phyloP scores from a whole-genome alignment of 371 early-diverging fungal genomes.

The Apophysomyces sp. region DNA sequence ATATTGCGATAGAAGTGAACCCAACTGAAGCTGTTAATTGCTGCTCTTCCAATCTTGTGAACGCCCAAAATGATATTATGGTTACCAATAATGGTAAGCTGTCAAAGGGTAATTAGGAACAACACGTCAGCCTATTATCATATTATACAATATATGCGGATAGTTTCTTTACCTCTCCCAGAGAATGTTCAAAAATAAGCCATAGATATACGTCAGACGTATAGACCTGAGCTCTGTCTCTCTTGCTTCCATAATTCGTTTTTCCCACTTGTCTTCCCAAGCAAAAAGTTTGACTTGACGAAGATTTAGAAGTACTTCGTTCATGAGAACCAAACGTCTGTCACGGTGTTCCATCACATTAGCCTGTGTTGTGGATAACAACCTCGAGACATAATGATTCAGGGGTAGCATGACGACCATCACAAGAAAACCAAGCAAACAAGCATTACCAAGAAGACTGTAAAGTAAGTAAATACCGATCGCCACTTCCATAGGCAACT shows the following conservation, averaged over 20 bases:
- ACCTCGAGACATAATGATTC: slow-evolving; percentile 53
- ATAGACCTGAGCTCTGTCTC: slow-evolving; percentile 50
- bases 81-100: slow-evolving; percentile 59
- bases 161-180: slow-evolving; percentile 33
- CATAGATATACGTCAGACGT: slow-evolving; percentile 26
- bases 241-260: slow-evolving; percentile 45
- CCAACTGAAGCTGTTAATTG: slow-evolving; percentile 60
- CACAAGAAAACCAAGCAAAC: slow-evolving; percentile 64
- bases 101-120: not conserved
- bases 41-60: slow-evolving; percentile 49
- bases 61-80: slow-evolving; percentile 52
- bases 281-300: slow-evolving; percentile 73
- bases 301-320: slow-evolving; percentile 61
- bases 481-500: slow-evolving; percentile 53
- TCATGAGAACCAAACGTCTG: slow-evolving; percentile 51
- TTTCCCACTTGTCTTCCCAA: slow-evolving; percentile 49
- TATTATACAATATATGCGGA: no score
- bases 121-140: no score
- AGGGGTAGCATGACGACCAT: slow-evolving; percentile 52
- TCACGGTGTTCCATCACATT: slow-evolving; percentile 51
- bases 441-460: slow-evolving; percentile 62
- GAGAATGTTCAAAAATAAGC: slow-evolving; percentile 23
- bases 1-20: slow-evolving; percentile 61
- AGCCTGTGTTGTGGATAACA: slow-evolving; percentile 49
- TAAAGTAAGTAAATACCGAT: slow-evolving; percentile 65